phyloP scores from a whole-genome alignment of 176 grass and related monocot species.

The Cenchrus purpureus region DNA sequence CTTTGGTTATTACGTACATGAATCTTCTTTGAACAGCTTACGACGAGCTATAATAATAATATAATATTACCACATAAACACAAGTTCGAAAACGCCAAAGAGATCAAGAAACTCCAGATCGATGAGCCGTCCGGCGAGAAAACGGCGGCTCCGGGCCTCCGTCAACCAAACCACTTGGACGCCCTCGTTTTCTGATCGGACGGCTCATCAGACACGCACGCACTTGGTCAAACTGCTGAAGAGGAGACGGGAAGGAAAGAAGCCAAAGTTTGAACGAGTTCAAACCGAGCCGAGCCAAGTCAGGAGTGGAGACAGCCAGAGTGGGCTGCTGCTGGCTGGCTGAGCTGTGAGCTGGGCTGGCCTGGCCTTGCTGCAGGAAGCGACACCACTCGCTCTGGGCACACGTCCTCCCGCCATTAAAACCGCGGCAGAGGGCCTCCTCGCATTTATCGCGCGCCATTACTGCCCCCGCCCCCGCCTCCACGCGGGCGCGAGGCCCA shows the following conservation, averaged over 20 bases:
- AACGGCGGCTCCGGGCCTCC: constrained; percentile 23
- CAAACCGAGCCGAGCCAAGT: neutral
- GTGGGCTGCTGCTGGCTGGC: too few relatives aligned
- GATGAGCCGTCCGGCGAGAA: constrained; percentile 53
- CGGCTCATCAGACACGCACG: neutral
- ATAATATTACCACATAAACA: too few relatives aligned
- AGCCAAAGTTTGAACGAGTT: neutral
- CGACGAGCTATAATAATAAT: too few relatives aligned
- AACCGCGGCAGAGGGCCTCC: constrained; percentile 32
- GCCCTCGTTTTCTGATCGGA: constrained; percentile 62
- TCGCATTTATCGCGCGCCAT: constrained; percentile 59
- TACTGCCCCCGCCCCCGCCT: constrained; percentile 42
- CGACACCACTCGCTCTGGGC: constrained; percentile 35
- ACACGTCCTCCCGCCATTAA: constrained; percentile 63
- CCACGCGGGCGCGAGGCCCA: constrained; percentile 49
- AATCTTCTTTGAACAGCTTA: too few relatives aligned
- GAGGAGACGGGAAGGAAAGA: neutral
- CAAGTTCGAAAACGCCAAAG: too few relatives aligned
- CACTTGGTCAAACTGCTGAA: neutral
- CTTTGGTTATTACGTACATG: too few relatives aligned
- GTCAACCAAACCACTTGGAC: neutral
- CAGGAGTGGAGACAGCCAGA: neutral
- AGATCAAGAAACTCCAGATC: too few relatives aligned
- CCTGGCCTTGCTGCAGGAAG: constrained; percentile 3
- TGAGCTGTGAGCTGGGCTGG: too few relatives aligned